phyloP scores from a whole-genome alignment of 2,329 filamentous ascomycete genomes.

The Hypoxylon sp. region DNA sequence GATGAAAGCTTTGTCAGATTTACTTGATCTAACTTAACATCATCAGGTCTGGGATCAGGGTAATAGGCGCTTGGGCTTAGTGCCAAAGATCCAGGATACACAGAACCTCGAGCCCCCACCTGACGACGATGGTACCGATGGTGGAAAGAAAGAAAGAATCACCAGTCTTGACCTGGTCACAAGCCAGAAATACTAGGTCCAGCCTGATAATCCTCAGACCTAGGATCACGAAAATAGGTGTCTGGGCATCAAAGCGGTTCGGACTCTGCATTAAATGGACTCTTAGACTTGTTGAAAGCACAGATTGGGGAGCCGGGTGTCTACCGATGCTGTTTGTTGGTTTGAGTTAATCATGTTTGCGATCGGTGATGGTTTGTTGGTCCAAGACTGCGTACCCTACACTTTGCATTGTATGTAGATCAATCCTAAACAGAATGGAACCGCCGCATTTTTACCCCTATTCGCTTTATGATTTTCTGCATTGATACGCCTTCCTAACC shows the following conservation, averaged over 20 bases:
- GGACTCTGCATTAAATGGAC: not conserved
- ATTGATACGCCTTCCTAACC: not conserved
- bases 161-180: constrained; percentile 41
- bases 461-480: not conserved
- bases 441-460: constrained; percentile 23
- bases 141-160: constrained; percentile 44
- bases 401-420: constrained; percentile 3
- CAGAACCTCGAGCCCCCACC: constrained; percentile 52
- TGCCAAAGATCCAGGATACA: constrained; percentile 64
- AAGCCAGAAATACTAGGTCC: not conserved
- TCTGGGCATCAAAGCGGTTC: not conserved
- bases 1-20: not conserved
- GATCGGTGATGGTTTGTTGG: constrained; percentile 1
- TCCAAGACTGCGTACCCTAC: constrained; percentile 6
- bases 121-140: constrained; percentile 32
- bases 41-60: constrained; percentile 72
- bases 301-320: constrained; percentile 11
- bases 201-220: not conserved
- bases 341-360: constrained; percentile 1
- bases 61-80: constrained; percentile 69
- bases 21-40: constrained; percentile 24
- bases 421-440: constrained; percentile 36
- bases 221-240: not conserved
- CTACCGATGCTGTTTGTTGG: not conserved
- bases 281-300: not conserved